These are phyloP conservation scores for Talaromyces sp. DNA, from an alignment of 2,329 filamentous ascomycete species.

Conservation along the genomic window DNA sequence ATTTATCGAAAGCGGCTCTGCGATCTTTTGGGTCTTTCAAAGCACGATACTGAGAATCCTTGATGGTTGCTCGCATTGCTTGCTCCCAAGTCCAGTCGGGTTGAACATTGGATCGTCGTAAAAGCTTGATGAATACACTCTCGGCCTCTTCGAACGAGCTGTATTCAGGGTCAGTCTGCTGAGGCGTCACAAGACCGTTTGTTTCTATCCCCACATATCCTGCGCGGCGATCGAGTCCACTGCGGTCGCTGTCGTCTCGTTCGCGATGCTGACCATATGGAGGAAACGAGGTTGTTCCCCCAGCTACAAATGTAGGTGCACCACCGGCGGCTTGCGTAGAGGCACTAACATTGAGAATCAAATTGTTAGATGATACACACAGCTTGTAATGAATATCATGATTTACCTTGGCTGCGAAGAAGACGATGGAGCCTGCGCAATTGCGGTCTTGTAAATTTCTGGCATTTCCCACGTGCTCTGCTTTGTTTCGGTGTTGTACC, in stretches of 20 bases:
- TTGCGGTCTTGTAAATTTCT: constrained; percentile 70
- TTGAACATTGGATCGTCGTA: constrained; percentile 79
- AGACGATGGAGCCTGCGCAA: constrained; percentile 54
- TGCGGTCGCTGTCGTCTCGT: constrained; percentile 47
- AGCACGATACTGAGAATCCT: constrained; percentile 87
- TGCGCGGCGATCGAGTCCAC: constrained; percentile 46
- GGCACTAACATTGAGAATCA: not conserved
- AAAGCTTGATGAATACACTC: constrained; percentile 84
- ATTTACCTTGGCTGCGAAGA: constrained; percentile 48
- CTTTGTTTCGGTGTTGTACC: constrained; percentile 89
- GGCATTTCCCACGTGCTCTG: constrained; percentile 95
- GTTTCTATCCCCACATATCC: constrained; percentile 40
- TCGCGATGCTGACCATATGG: constrained; percentile 44
- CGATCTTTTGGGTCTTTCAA: constrained; percentile 90
- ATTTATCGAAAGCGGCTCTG: constrained; percentile 90
- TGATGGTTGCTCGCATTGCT: constrained; percentile 77
- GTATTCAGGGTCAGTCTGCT: constrained; percentile 69
- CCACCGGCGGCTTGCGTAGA: constrained; percentile 59
- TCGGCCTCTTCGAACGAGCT: constrained; percentile 81
- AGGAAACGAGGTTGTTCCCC: constrained; percentile 47
- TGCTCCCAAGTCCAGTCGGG: constrained; percentile 93
- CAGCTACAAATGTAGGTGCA: constrained; percentile 57
- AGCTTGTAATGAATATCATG: not conserved
- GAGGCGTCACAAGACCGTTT: constrained; percentile 37
- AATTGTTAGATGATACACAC: constrained; percentile 36